phyloP scores from a whole-genome alignment of 441 rosid species.

The Pelargonium australe region DNA sequence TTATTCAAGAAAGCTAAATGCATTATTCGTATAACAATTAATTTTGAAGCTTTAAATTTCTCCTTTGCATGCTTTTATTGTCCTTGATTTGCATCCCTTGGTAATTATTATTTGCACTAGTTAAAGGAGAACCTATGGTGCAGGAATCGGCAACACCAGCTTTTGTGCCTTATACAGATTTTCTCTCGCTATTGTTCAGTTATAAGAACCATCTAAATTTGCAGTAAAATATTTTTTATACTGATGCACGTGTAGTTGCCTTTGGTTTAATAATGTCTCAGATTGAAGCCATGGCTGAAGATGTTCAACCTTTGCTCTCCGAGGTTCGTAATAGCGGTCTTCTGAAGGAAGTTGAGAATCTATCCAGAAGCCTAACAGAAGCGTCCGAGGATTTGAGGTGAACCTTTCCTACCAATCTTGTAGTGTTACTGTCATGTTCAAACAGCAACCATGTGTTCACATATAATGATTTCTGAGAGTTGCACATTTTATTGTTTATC shows the following conservation, averaged over 20 bases:
- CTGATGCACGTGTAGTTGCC: slow-evolving; percentile 41
- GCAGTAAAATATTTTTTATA: slow-evolving; percentile 24
- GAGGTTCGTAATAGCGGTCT: slow-evolving; percentile 78
- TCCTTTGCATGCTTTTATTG: background rate
- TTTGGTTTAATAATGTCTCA: slow-evolving; percentile 77
- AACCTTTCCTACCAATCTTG: slow-evolving; percentile 15
- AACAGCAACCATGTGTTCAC: background rate
- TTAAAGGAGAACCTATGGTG: background rate
- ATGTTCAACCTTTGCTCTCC: slow-evolving; percentile 82
- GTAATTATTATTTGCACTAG: background rate
- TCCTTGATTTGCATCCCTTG: background rate
- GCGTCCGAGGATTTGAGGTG: slow-evolving; percentile 91
- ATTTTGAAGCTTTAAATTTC: background rate
- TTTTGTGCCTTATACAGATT: background rate
- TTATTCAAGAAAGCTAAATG: background rate
- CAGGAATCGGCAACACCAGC: background rate
- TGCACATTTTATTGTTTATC: background rate
- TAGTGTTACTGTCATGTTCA: background rate
- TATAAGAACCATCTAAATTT: slow-evolving; percentile 6
- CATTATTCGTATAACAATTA: background rate
- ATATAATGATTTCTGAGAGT: background rate
- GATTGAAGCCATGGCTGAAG: slow-evolving; percentile 95
- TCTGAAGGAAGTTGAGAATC: slow-evolving; percentile 75
- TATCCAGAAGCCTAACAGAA: slow-evolving; percentile 74
- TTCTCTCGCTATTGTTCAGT: slow-evolving; percentile 5